Conservation (phyloP, 768 basidiomycete species). For the Clavulina sp. region DNA sequence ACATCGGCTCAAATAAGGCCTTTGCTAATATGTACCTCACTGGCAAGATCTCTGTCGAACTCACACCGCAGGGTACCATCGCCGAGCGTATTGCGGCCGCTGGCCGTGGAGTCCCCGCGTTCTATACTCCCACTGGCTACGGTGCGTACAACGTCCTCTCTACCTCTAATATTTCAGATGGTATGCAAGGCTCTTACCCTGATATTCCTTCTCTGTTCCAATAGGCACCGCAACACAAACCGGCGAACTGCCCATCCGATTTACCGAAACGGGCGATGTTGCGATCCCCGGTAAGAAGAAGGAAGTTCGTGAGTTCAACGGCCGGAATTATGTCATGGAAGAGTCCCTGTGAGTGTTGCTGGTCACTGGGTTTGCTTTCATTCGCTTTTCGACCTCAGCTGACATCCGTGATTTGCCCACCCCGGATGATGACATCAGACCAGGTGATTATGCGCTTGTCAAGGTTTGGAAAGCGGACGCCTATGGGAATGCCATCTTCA, state of each 20-base stretch:
- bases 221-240: constrained; percentile 52
- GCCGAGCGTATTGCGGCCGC: constrained; percentile 77
- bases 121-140: constrained; percentile 78
- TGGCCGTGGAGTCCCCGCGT: constrained; percentile 84
- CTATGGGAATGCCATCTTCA: constrained; percentile 78
- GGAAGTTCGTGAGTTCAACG: constrained; percentile 58
- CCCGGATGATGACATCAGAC: too few relatives aligned
- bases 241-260: constrained; percentile 61
- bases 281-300: constrained; percentile 57
- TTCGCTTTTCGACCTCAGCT: constrained; percentile 1
- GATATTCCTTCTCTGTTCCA: too few relatives aligned
- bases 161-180: not conserved
- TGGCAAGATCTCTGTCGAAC: constrained; percentile 68
- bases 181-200: too few relatives aligned
- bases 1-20: constrained; percentile 38
- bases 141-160: not conserved
- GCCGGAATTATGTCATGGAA: constrained; percentile 69
- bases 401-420: not conserved
- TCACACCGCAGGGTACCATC: constrained; percentile 84
- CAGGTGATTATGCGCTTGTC: constrained; percentile 43
- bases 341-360: constrained; percentile 60
- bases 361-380: constrained; percentile 1
- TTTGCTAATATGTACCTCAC: constrained; percentile 69
- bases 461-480: constrained; percentile 88
- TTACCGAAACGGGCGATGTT: constrained; percentile 51